Conservation (phyloP, 1,139 yeast species). For the Debaryomyces fabryi region DNA sequence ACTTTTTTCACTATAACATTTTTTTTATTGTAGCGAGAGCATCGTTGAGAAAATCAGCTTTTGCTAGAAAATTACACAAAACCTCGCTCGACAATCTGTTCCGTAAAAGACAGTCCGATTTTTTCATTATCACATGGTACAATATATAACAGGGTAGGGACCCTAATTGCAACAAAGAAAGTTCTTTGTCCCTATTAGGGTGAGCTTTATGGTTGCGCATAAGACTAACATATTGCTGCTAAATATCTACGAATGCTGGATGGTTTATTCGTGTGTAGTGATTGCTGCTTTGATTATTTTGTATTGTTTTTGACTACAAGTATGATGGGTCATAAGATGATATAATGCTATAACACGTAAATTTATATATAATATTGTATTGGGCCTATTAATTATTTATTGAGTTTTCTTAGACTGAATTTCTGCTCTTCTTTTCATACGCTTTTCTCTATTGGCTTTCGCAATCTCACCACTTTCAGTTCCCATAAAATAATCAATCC, state of each 20-base stretch:
- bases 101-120: conserved; percentile 2
- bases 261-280: too few relatives aligned
- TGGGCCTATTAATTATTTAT: background rate
- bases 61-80: conserved; percentile 9
- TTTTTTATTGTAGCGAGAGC: conserved; percentile 11
- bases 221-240: too few relatives aligned
- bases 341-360: background rate
- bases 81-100: background rate
- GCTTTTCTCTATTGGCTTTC: conserved; percentile 60
- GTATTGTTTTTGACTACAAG: too few relatives aligned
- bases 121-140: background rate
- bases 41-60: conserved; percentile 5
- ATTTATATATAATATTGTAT: background rate
- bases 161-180: conserved; percentile 8
- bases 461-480: conserved; percentile 84
- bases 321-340: background rate
- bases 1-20: conserved; percentile 12
- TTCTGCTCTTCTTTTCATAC: conserved; percentile 55
- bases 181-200: background rate
- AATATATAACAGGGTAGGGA: conserved; percentile 2
- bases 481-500: conserved; percentile 84
- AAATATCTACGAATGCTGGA: too few relatives aligned
- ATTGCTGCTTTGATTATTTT: background rate
- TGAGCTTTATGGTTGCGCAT: background rate
- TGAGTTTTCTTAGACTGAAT: conserved; percentile 9